Base-by-base conservation (phyloP, 164 flowering plant species). In the Warburgia ugandensis region DNA sequence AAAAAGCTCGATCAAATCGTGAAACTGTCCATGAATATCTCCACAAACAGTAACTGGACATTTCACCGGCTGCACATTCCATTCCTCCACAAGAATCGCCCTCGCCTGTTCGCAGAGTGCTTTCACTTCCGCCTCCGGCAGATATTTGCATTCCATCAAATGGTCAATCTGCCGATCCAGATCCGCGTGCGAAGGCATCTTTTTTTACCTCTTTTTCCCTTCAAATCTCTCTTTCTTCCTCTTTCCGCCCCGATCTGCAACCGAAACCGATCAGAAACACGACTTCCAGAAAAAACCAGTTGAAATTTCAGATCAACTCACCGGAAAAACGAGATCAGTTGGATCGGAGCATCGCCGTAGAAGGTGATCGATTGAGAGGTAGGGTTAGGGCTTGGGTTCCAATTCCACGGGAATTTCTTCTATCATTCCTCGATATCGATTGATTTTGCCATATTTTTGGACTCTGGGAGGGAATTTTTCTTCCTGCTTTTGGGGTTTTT, bases 21-120 rank as follows among this genome's bases (percentile, higher is more conserved):
- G 66, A 49, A 72, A 72, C 60, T 72, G 76, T 3, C 76, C 76
- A 14, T 72, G 76, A 10, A 72, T 72, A 48, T 72, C 76, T 5
- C 76, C 76, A 35, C 76, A 72, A n/a, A 72, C 76, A 6, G 76
- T 72, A 29, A 72, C 76, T n/a, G 76, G 76, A 33, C 73, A 72
- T 55, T 72, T 68, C 16, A 72, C 76, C 32, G 76, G 68, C 47
- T 72, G 76, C 9, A 68, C 77, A 42, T 72, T 72, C 71, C 73
- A 69, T 32, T 69, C 77, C 62, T 72, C 76, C 19, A 68, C 73
- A 5, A 68, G 66, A 28, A 72, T 60, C 58, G 73, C 58, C 52
- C 68, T 60, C 8, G 71, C 77, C 54, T 72, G 73, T 42, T 66
- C 68, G 45, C 73, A 72, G 23, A 72, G 61, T 6, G 48, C 59